Evolutionary conservation across 1,139 yeast genomes (phyloP).

Genomic region (Sugiyamaella grinbergsii): DNA sequence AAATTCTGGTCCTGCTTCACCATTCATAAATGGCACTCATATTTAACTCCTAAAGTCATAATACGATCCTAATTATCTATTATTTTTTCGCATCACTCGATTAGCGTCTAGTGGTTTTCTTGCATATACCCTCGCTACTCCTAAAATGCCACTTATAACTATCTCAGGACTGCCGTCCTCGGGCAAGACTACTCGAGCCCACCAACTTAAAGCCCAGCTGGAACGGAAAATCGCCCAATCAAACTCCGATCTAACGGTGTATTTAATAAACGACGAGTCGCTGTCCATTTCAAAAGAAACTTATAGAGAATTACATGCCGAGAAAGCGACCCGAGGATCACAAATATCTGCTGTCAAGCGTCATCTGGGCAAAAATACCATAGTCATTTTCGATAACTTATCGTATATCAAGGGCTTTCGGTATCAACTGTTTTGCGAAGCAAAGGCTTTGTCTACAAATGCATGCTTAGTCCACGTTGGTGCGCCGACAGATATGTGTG

Average conservation of each 20-base stretch:
- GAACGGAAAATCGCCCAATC: conserved; percentile 50
- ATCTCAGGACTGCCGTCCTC: conserved; percentile 84
- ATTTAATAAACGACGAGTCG: conserved; percentile 74
- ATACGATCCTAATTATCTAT: conserved; percentile 6
- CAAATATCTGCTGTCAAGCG: conserved; percentile 90
- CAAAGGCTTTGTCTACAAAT: conserved; percentile 79
- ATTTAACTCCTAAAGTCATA: not conserved
- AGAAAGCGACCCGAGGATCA: conserved; percentile 78
- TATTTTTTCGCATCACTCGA: not conserved
- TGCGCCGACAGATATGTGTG: conserved; percentile 62
- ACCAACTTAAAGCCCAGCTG: conserved; percentile 52
- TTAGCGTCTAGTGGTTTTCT: no score
- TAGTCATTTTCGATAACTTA: conserved; percentile 82
- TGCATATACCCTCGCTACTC: no score
- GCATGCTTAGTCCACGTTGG: conserved; percentile 82
- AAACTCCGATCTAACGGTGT: conserved; percentile 56
- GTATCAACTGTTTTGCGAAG: conserved; percentile 91
- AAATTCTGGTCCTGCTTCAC: conserved; percentile 1
- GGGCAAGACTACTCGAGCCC: conserved; percentile 81
- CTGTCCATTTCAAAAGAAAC: conserved; percentile 70
- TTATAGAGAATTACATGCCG: conserved; percentile 56
- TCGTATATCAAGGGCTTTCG: conserved; percentile 94
- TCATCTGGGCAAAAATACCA: conserved; percentile 63
- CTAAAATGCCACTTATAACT: conserved; percentile 78
- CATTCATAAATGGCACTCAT: not conserved